Evolutionary conservation across 139 green algal genomes (phyloP), one percentile per base, ranked within the genome.

Genomic region (Chlorella sorokiniana): DNA sequence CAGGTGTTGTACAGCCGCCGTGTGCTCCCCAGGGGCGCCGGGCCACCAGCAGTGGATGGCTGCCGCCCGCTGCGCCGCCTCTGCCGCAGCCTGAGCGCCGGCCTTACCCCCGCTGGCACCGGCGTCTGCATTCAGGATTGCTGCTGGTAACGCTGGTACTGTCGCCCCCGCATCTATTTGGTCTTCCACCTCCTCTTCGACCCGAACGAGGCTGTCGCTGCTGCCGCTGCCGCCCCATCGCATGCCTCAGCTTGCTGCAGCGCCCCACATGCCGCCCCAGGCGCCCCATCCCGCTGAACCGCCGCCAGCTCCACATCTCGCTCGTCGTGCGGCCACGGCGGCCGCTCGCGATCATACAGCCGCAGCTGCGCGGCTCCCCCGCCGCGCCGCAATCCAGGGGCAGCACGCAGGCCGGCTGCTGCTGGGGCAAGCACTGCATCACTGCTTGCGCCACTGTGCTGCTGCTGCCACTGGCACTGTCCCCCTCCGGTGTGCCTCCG

Each of bases 301-400:
- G 54, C 41, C 1, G 81, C 87, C n/a, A 90, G 69, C 31, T 62
- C 42, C 1, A 10, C 52, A 42, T 90, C 87, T 2, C 61, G 35
- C n/a, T 59, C n/a, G 40, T 90, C 87, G 9, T 51, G 62, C 0
- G 67, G 81, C 87, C 87, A 90, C 0, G 87, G 87, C 8, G 87
- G 81, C 27, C 25, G 25, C 14, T 29, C 1, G 75, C 59, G 37
- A 33, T 31, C 8, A 48, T 83, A 89, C 40, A 89, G 35, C 20
- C 65, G 71, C 64, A 89, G 54, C 35, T 45, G 69, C 0, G 31
- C 81, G 14, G 56, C n/a, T n/a, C n/a, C n/a, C n/a, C n/a, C n/a
- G n/a, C n/a, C n/a, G n/a, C 35, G 33, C 42, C 40, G 10, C 20
- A 52, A 0, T 11, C 37, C 51, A 79, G 37, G 0, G 35, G 27